These are phyloP conservation scores for Nymphaea thermarum DNA, from an alignment of 164 flowering plant species.

Conservation along the genomic window DNA sequence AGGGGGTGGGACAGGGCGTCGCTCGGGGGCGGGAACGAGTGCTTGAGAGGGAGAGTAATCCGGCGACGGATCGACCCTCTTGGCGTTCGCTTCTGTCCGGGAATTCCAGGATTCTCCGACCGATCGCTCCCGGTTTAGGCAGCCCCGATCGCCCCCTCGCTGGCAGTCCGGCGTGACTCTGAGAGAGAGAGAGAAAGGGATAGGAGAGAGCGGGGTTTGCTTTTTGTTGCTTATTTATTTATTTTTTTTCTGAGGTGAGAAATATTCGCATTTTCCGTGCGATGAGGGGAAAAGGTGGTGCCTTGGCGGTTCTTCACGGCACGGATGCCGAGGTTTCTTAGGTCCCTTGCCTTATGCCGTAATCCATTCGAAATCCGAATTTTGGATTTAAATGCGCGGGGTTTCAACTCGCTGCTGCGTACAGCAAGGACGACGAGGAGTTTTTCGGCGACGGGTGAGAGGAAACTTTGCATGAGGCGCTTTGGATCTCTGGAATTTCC, in stretches of 20 bases:
- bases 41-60: background rate
- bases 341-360: constrained; percentile 56
- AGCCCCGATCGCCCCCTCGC: background rate
- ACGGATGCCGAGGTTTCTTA: constrained; percentile 53
- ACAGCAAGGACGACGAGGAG: background rate
- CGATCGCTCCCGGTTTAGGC: background rate
- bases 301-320: constrained; percentile 75
- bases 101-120: background rate
- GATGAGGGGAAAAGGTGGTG: constrained; percentile 44
- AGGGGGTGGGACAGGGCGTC: too few relatives aligned
- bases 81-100: background rate
- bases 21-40: too few relatives aligned
- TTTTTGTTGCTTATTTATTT: background rate
- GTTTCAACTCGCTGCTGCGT: background rate
- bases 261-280: constrained; percentile 37
- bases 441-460: background rate
- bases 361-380: constrained; percentile 35
- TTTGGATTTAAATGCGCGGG: constrained; percentile 2
- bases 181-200: background rate
- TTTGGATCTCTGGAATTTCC: background rate
- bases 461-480: background rate
- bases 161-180: too few relatives aligned
- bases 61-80: background rate
- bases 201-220: background rate
- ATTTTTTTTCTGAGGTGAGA: background rate